Percentiles rank a stretch among this genome's conserved stretches.
These are phyloP conservation scores for Cystobasidium sp. DNA, from an alignment of 1,284 basidiomycete species.

Conservation along the genomic window DNA sequence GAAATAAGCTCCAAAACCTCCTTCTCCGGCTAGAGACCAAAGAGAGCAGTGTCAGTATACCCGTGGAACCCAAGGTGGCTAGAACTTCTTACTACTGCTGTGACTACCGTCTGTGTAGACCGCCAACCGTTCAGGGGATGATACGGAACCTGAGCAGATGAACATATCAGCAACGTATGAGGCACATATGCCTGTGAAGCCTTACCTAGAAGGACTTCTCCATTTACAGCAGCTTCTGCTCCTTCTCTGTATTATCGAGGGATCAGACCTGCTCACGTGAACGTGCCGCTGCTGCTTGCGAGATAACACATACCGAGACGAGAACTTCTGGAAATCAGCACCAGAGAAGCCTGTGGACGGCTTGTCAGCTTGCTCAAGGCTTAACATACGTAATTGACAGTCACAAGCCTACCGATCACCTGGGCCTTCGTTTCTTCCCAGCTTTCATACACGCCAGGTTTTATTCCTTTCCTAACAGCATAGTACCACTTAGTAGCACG, in stretches of 20 bases:
- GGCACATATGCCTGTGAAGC: not conserved
- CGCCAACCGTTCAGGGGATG: conserved; percentile 5
- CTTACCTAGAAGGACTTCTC: not conserved
- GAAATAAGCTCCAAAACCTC: conserved; percentile 23
- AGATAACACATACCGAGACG: not conserved
- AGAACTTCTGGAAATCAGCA: conserved; percentile 8
- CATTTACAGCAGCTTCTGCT: conserved; percentile 7
- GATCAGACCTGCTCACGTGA: not conserved
- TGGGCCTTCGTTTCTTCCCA: conserved; percentile 29
- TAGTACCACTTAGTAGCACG: conserved; percentile 16
- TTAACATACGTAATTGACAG: not conserved
- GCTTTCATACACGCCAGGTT: conserved; percentile 16
- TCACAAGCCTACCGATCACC: conserved; percentile 3
- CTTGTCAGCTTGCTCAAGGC: not conserved
- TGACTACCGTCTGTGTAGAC: conserved; percentile 28
- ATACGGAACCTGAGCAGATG: conserved; percentile 7
- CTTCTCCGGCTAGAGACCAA: conserved; percentile 7
- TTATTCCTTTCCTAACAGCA: conserved; percentile 6
- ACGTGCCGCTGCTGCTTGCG: too few relatives aligned
- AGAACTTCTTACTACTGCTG: not conserved
- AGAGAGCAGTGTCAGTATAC: not conserved
- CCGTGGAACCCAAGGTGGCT: not conserved
- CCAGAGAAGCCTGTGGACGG: conserved; percentile 11
- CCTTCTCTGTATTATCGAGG: not conserved
- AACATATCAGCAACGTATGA: not conserved